Conservation (phyloP, 371 early-diverging fungal species). For the Synchytrium microbalum region DNA sequence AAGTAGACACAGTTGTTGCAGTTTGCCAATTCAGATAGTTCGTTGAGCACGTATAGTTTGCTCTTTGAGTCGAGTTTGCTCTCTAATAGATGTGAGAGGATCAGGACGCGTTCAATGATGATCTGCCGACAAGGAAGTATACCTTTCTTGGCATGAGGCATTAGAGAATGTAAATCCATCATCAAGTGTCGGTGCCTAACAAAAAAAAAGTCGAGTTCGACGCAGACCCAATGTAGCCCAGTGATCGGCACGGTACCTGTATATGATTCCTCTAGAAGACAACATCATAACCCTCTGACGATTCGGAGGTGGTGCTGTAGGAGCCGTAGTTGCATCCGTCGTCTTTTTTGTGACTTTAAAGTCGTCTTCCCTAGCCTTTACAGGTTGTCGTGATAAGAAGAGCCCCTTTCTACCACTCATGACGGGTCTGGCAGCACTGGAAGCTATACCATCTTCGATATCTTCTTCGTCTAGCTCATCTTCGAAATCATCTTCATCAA, state of each 20-base stretch:
- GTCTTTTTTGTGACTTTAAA: constrained; percentile 11
- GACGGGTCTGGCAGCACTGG: constrained; percentile 9
- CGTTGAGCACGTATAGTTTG: constrained; percentile 82
- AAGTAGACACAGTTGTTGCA: constrained; percentile 96
- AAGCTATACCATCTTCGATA: constrained; percentile 16
- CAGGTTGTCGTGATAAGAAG: constrained; percentile 5
- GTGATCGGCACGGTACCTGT: constrained; percentile 60
- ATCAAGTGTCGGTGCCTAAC: constrained; percentile 82
- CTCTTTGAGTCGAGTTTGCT: constrained; percentile 87
- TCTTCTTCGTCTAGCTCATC: constrained; percentile 22
- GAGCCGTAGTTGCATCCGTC: constrained; percentile 8
- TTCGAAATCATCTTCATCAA: constrained; percentile 29
- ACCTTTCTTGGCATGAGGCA: constrained; percentile 92
- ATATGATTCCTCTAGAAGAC: constrained; percentile 83
- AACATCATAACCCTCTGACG: constrained; percentile 86
- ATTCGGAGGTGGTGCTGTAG: constrained; percentile 34
- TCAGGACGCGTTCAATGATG: constrained; percentile 9
- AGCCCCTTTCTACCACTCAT: background rate
- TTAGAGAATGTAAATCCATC: constrained; percentile 71
- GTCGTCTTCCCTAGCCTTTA: constrained; percentile 3
- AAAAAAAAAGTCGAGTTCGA: background rate
- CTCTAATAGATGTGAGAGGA: constrained; percentile 29
- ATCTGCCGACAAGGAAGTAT: constrained; percentile 5
- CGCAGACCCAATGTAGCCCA: background rate
- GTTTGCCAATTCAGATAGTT: constrained; percentile 90